A percentile compares a stretch with the other conserved stretches of the same genome.
Evolutionary conservation across 495 filamentous ascomycete genomes (phyloP).

Genomic region (Lasiosphaeria hispida): DNA sequence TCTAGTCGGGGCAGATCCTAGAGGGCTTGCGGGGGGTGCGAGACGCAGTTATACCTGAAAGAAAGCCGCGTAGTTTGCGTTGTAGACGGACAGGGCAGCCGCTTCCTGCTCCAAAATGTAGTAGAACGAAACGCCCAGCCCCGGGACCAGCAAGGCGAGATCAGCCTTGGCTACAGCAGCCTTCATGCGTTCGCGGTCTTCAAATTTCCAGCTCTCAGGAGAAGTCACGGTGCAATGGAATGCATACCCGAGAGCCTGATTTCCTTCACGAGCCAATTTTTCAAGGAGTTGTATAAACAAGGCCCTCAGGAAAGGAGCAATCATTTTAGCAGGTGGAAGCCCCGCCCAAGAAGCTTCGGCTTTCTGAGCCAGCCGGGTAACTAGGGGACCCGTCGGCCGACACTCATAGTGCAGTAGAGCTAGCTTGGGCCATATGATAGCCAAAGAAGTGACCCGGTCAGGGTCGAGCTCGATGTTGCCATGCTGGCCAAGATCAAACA

Average conservation of each 20-base stretch:
- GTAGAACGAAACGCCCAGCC: not conserved
- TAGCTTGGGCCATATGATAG: not conserved
- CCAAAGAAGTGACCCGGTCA: not conserved
- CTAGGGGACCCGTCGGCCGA: not conserved
- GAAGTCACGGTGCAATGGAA: not conserved
- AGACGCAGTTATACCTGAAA: not conserved
- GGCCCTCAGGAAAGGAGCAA: conserved; percentile 3
- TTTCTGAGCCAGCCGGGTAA: not conserved
- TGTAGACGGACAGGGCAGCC: not conserved
- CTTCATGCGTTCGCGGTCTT: conserved; percentile 1
- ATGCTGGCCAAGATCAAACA: not conserved
- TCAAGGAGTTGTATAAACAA: not conserved
- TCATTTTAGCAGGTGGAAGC: not conserved
- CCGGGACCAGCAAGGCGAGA: not conserved
- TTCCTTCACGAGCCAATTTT: not conserved
- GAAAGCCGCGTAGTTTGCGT: not conserved
- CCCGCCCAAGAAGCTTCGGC: not conserved
- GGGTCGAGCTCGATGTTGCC: not conserved
- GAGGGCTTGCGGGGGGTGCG: not conserved
- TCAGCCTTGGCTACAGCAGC: not conserved
- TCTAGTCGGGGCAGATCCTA: not conserved
- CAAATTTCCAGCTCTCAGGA: not conserved
- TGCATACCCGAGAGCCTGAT: not conserved
- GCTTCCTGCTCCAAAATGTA: conserved; percentile 3
- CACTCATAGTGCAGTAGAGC: not conserved